Evolutionary conservation across 768 basidiomycete genomes (phyloP).

Genomic region (Suillus lakei): DNA sequence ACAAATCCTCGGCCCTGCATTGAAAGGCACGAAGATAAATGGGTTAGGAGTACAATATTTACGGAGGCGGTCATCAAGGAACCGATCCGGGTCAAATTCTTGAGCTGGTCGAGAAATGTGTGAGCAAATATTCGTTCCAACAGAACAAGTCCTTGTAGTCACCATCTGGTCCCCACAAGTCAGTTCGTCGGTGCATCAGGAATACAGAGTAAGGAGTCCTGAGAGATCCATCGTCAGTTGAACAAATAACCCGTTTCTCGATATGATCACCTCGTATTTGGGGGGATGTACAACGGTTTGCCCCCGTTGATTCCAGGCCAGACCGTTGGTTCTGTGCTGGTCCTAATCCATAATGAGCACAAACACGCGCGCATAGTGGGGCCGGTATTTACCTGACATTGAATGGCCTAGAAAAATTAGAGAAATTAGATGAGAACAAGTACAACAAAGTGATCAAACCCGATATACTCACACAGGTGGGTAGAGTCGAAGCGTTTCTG

Average conservation of each 20-base stretch:
- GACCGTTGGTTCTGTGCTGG: constrained; percentile 24
- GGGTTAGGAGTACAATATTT: constrained; percentile 63
- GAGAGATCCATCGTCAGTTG: background rate
- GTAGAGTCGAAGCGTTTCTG: constrained; percentile 35
- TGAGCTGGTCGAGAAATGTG: constrained; percentile 42
- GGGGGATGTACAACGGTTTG: constrained; percentile 38
- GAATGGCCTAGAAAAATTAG: constrained; percentile 22
- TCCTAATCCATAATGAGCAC: constrained; percentile 20
- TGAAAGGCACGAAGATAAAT: constrained; percentile 51
- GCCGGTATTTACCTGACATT: constrained; percentile 22
- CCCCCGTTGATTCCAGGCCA: constrained; percentile 28
- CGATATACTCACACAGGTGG: constrained; percentile 34
- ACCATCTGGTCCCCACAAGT: constrained; percentile 76
- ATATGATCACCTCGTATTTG: constrained; percentile 32
- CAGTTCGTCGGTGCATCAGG: constrained; percentile 63
- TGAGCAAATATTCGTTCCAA: background rate
- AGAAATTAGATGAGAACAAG: background rate
- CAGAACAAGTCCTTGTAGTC: background rate
- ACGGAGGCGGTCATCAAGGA: constrained; percentile 62
- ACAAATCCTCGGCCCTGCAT: constrained; percentile 44
- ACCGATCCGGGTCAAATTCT: constrained; percentile 68
- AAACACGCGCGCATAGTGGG: no score
- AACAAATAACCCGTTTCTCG: background rate
- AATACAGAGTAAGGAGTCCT: constrained; percentile 52
- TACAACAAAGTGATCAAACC: background rate